These are phyloP conservation scores for Populus davidiana DNA, from an alignment of 345 rosid genomes.

Conservation along the genomic window DNA sequence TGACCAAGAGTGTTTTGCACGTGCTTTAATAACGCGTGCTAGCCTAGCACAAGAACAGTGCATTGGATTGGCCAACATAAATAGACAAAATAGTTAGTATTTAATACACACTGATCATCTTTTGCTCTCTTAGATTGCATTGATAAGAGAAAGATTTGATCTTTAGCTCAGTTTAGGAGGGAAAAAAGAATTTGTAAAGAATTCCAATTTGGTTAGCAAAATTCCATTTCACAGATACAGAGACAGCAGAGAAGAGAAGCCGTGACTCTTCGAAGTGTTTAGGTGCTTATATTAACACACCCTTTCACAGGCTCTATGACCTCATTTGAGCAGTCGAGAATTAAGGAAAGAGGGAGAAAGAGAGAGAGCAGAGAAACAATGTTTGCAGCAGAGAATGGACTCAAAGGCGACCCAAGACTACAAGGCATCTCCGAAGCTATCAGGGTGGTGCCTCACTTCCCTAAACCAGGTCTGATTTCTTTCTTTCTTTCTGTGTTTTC, in stretches of 20 bases:
- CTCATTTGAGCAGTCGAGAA: background rate
- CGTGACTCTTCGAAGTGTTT: background rate
- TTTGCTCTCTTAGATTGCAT: conserved; percentile 16
- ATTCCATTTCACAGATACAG: background rate
- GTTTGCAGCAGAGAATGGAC: conserved; percentile 79
- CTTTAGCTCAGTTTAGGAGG: conserved; percentile 22
- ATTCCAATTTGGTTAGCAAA: background rate
- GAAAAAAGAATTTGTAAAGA: conserved; percentile 9
- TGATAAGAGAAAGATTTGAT: conserved; percentile 14
- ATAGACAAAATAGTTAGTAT: conserved; percentile 41
- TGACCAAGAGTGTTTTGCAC: background rate
- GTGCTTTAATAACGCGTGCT: conserved; percentile 18
- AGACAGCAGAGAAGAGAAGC: background rate
- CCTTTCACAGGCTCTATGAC: background rate
- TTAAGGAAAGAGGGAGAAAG: background rate
- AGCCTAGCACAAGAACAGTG: conserved; percentile 18
- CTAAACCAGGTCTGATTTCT: conserved; percentile 50
- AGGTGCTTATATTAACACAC: background rate
- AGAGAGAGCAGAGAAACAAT: conserved; percentile 21
- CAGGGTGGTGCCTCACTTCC: conserved; percentile 72
- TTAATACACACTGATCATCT: conserved; percentile 33
- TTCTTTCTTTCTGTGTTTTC: background rate
- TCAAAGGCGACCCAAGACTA: conserved; percentile 67
- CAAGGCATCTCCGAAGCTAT: conserved; percentile 62
- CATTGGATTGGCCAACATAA: conserved; percentile 47